phyloP scores from a whole-genome alignment of 2,329 filamentous ascomycete species.

The Dactylonectria estremocensis region DNA sequence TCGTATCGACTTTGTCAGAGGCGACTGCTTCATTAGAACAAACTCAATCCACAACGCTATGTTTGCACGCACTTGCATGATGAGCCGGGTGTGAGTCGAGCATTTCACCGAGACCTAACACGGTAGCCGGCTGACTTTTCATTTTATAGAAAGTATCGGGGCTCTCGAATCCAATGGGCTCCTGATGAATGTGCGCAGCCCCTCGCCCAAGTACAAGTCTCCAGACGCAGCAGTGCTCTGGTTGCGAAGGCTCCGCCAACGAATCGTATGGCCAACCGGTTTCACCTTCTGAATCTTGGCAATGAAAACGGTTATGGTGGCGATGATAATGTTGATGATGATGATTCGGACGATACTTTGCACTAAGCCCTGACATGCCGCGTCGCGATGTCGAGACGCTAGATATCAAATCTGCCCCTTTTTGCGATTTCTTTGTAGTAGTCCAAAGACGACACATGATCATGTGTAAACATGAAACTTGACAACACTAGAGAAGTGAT shows the following conservation, averaged over 20 bases:
- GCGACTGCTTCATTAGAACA: conserved; percentile 78
- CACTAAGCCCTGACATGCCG: not conserved
- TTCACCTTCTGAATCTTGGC: conserved; percentile 71
- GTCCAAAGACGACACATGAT: not conserved
- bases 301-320: conserved; percentile 54
- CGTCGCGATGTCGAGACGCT: not conserved
- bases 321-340: conserved; percentile 20
- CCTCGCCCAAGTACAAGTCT: conserved; percentile 54
- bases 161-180: conserved; percentile 79
- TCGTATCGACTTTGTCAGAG: conserved; percentile 70
- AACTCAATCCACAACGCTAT: conserved; percentile 85
- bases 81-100: conserved; percentile 67
- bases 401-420: no score
- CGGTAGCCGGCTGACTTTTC: conserved; percentile 37
- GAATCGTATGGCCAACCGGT: conserved; percentile 69
- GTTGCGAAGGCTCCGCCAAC: conserved; percentile 31
- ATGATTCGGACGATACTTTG: conserved; percentile 11
- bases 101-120: not conserved
- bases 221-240: conserved; percentile 4
- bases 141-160: conserved; percentile 75
- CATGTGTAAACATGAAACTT: not conserved
- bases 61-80: conserved; percentile 85
- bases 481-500: not conserved
- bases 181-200: conserved; percentile 80
- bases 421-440: not conserved